A percentile compares a stretch with the other conserved stretches of the same genome.
phyloP scores from a whole-genome alignment of 1,139 yeast genomes.

The Kodamaea derodonti region DNA sequence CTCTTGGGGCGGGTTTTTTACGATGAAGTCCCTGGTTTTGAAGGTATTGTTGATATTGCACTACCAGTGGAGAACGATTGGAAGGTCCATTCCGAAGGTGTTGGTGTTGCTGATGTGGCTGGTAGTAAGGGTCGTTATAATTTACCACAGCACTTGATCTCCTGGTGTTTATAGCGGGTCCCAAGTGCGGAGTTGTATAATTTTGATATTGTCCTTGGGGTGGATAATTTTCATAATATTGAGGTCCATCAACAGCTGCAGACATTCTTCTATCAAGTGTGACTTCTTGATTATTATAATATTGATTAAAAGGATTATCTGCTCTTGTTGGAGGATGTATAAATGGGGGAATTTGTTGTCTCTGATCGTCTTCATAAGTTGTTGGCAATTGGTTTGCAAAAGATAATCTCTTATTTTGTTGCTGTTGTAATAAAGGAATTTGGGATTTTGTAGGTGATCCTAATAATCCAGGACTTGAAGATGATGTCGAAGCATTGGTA shows the following conservation, averaged over 20 bases:
- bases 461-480: constrained; percentile 2
- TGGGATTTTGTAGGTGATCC: constrained; percentile 26
- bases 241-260: constrained; percentile 35
- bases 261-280: constrained; percentile 41
- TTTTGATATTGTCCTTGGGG: constrained; percentile 4
- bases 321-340: constrained; percentile 47
- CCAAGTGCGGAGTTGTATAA: constrained; percentile 4
- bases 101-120: constrained; percentile 10
- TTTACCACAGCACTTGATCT: constrained; percentile 12
- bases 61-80: constrained; percentile 32
- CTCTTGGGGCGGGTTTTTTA: constrained; percentile 37
- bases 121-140: constrained; percentile 6
- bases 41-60: constrained; percentile 35
- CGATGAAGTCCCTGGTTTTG: constrained; percentile 20
- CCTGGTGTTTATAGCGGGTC: constrained; percentile 7
- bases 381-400: constrained; percentile 48
- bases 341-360: constrained; percentile 25
- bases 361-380: constrained; percentile 43
- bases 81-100: too few species aligned
- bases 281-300: constrained; percentile 41
- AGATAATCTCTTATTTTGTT: constrained; percentile 29
- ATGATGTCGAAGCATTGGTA: constrained; percentile 9
- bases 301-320: constrained; percentile 46
- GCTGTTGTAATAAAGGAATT: constrained; percentile 24
- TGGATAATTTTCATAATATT: constrained; percentile 3